These are phyloP conservation scores for Mercurialis annua DNA, from an alignment of 345 rosid species.

Conservation along the genomic window DNA sequence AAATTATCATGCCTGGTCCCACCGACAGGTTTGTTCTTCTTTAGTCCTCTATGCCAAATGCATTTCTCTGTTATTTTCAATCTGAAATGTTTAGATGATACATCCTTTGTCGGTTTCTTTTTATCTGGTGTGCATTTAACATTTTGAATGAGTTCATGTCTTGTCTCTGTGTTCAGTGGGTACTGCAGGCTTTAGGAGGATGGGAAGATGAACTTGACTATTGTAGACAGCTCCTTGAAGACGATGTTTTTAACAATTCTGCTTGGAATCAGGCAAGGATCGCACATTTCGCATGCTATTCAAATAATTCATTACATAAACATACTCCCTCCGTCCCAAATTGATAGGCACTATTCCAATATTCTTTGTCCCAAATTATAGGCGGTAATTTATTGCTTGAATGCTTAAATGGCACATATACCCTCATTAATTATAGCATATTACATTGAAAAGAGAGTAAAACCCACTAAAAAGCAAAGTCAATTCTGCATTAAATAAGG, in stretches of 20 bases:
- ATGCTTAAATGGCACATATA: too few species aligned
- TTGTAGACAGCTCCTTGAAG: slow-evolving; percentile 65
- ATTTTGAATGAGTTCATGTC: background rate
- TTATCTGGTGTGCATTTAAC: background rate
- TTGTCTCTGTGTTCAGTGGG: slow-evolving; percentile 56
- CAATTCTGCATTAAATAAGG: too few species aligned
- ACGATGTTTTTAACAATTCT: slow-evolving; percentile 83
- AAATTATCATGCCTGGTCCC: slow-evolving; percentile 94
- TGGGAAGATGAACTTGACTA: slow-evolving; percentile 89
- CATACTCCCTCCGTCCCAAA: too few species aligned
- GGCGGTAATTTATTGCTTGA: too few species aligned
- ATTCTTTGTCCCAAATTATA: too few species aligned
- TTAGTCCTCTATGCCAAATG: background rate
- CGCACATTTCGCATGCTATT: background rate
- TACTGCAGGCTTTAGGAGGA: slow-evolving; percentile 73
- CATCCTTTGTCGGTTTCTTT: background rate
- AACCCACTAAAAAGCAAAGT: too few species aligned
- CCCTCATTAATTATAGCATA: too few species aligned
- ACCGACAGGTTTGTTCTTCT: slow-evolving; percentile 70
- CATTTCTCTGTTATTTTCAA: background rate
- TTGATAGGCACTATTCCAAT: too few species aligned
- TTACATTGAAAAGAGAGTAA: too few species aligned
- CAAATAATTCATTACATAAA: background rate
- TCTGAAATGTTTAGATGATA: background rate
- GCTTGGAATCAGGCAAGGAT: slow-evolving; percentile 90